A percentile compares a stretch with the other conserved stretches of the same genome.
Evolutionary conservation across 345 rosid species (phyloP).

Genomic region (Mallotus nudiflorus): DNA sequence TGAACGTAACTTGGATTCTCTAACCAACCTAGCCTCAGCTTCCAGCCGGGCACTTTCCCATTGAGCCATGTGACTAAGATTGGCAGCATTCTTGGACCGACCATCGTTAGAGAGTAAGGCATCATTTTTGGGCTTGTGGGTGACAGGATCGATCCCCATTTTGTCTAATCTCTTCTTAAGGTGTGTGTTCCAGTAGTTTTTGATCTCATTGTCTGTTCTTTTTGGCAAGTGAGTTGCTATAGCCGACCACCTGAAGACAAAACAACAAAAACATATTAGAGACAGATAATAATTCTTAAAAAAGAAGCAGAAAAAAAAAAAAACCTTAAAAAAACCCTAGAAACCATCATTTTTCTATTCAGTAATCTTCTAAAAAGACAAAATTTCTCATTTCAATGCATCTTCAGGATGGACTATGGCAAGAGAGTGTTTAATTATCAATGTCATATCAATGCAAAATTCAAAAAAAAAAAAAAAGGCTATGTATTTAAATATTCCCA

Average conservation of each 20-base stretch:
- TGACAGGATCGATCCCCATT: slow-evolving; percentile 39
- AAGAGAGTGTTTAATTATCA: no score
- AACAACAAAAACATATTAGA: slow-evolving; percentile 13
- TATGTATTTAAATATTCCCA: neutral
- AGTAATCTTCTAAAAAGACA: slow-evolving; percentile 9
- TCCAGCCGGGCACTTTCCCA: slow-evolving; percentile 47
- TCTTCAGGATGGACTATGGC: slow-evolving; percentile 9
- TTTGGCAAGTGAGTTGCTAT: slow-evolving; percentile 33
- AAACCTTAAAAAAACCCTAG: slow-evolving; percentile 15
- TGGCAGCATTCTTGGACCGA: slow-evolving; percentile 29
- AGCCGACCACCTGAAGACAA: slow-evolving; percentile 35
- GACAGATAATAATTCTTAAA: slow-evolving; percentile 20
- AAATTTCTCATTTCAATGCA: neutral
- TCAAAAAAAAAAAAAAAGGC: neutral
- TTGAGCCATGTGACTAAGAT: slow-evolving; percentile 46
- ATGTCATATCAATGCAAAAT: slow-evolving; percentile 1
- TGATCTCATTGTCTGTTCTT: slow-evolving; percentile 33
- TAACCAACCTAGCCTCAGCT: slow-evolving; percentile 57
- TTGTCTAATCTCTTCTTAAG: slow-evolving; percentile 30
- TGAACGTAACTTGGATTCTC: slow-evolving; percentile 78
- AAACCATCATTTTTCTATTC: slow-evolving; percentile 14
- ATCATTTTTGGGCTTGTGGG: slow-evolving; percentile 32
- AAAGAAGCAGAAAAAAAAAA: slow-evolving; percentile 13
- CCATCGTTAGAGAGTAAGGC: slow-evolving; percentile 22
- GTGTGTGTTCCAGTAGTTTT: slow-evolving; percentile 38